Evolutionary conservation across 2,329 filamentous ascomycete species (phyloP).

Genomic region (Elsinoe perseae): DNA sequence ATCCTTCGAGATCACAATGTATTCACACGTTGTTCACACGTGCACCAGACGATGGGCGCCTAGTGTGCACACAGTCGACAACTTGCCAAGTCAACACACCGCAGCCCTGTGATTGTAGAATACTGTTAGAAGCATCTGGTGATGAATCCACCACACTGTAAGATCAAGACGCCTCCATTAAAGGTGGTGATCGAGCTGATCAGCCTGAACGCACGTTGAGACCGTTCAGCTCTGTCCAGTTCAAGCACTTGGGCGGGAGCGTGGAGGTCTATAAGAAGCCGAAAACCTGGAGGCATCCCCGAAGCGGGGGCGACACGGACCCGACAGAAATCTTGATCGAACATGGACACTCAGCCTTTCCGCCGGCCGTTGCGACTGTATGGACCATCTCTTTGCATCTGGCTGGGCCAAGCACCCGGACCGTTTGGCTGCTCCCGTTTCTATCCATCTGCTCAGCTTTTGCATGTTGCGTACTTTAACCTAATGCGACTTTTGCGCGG

Average conservation of each 20-base stretch:
- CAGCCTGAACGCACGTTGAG: background rate
- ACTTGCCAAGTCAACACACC: background rate
- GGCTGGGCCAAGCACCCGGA: background rate
- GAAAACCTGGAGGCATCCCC: background rate
- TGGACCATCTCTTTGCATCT: background rate
- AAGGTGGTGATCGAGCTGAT: too few species aligned
- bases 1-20: too few species aligned
- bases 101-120: too few species aligned
- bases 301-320: background rate
- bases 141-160: too few species aligned
- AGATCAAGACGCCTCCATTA: too few species aligned
- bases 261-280: background rate
- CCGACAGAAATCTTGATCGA: background rate
- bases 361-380: background rate
- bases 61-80: background rate
- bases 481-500: background rate
- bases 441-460: background rate
- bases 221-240: background rate
- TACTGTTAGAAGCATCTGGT: too few species aligned
- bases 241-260: background rate
- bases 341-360: slow-evolving; percentile 1
- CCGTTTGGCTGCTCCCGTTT: slow-evolving; percentile 2
- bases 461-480: background rate
- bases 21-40: too few species aligned
- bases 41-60: too few species aligned